Evolutionary conservation across 345 rosid genomes (phyloP).

Genomic region (Populus tremula): DNA sequence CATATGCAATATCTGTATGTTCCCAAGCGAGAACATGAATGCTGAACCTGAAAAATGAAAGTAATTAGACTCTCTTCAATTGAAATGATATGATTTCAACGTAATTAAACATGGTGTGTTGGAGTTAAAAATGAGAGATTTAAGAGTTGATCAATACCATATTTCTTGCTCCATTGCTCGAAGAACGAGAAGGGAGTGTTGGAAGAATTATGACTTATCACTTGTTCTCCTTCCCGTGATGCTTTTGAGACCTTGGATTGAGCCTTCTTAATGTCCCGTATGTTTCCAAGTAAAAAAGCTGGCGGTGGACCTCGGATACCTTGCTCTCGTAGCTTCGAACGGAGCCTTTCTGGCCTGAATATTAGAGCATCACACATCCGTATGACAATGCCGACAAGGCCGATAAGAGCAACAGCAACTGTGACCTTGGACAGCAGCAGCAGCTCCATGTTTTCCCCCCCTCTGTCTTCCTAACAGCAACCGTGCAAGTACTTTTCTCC

Average conservation of each 20-base stretch:
- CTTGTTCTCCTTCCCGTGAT: no score
- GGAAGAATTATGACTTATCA: constrained; percentile 18
- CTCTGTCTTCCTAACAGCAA: no score
- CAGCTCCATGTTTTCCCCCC: no score
- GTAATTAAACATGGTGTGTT: no score
- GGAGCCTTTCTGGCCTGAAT: not conserved
- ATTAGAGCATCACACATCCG: not conserved
- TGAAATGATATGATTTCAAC: no score
- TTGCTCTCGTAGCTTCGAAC: constrained; percentile 3
- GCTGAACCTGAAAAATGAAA: constrained; percentile 11
- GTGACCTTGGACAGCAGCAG: no score
- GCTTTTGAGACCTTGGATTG: not conserved
- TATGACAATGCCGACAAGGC: not conserved
- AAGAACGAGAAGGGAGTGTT: constrained; percentile 23
- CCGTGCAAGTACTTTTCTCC: no score
- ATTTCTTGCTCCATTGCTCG: constrained; percentile 19
- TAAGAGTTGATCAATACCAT: constrained; percentile 8
- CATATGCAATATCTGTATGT: constrained; percentile 19
- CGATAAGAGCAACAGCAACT: no score
- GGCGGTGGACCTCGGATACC: constrained; percentile 15
- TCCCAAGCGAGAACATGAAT: constrained; percentile 30
- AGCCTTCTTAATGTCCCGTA: not conserved
- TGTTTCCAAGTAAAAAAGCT: constrained; percentile 7
- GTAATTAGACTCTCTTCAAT: not conserved
- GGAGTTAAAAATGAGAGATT: not conserved